A percentile compares a stretch with the other conserved stretches of the same genome.
Evolutionary conservation across 2,329 filamentous ascomycete genomes (phyloP).

Genomic region (Stachybotrys echinatus): DNA sequence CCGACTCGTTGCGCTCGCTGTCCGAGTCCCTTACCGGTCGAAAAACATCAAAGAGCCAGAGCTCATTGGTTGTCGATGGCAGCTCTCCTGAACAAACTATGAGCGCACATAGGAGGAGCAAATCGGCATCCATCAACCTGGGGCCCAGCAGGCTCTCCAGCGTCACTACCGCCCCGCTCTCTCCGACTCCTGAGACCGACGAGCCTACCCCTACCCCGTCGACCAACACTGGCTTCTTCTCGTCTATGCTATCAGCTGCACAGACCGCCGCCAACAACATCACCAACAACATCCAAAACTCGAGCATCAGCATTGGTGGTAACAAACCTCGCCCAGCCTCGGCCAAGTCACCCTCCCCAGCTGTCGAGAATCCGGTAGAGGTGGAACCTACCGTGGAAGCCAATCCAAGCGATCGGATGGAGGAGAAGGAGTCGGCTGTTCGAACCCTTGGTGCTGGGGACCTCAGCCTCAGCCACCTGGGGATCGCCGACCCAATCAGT

Average conservation of each 20-base stretch:
- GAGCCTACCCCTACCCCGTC: constrained; percentile 46
- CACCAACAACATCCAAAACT: constrained; percentile 69
- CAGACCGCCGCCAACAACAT: constrained; percentile 82
- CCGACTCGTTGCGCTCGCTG: constrained; percentile 29
- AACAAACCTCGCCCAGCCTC: constrained; percentile 26
- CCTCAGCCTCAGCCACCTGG: constrained; percentile 82
- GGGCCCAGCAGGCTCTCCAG: constrained; percentile 85
- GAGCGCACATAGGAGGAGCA: constrained; percentile 59
- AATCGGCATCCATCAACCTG: constrained; percentile 49
- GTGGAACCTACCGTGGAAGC: constrained; percentile 32
- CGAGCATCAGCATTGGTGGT: constrained; percentile 46
- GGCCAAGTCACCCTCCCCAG: constrained; percentile 17
- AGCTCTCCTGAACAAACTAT: constrained; percentile 63
- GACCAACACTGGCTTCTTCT: constrained; percentile 72
- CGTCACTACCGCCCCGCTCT: constrained; percentile 64
- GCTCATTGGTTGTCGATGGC: constrained; percentile 35
- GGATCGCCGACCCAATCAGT: constrained; percentile 60
- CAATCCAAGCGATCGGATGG: constrained; percentile 30
- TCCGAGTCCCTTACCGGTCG: constrained; percentile 1
- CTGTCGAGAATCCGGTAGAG: constrained; percentile 28
- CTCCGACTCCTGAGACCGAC: constrained; percentile 69
- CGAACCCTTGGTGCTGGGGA: constrained; percentile 88
- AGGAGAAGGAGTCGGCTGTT: constrained; percentile 68
- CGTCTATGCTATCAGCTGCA: constrained; percentile 84
- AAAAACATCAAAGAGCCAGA: neutral